Evolutionary conservation across 805 yeast genomes (phyloP), one percentile per base, ranked within the genome.

Genomic region (Pichia gijzeniarum): DNA sequence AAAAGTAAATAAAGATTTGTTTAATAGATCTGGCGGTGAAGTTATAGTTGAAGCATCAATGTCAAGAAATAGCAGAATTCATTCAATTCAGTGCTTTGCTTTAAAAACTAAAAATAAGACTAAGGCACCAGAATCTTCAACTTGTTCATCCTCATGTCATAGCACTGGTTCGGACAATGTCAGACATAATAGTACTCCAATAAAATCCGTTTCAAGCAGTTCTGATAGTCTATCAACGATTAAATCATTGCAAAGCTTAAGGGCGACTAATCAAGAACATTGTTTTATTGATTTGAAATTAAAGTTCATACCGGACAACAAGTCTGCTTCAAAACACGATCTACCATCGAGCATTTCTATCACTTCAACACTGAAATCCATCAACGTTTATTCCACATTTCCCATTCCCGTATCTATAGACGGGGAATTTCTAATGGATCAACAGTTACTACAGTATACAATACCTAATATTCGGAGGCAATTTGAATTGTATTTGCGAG

Each of bases 371-470:
- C 22, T 44, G 10, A 40, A 44, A 35, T 4, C 22, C 5, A 14
- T 40, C 4, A 39, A 40, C 21, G 19, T 44, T 16, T 40, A 40
- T 30, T 44, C 44, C 3, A 36, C 40, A 9, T 22, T 25, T 22
- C 38, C 48, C 16, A 39, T 44, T 12, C 48, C 48, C 4, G 43
- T 44, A 12, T 27, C 32, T 9, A 17, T 44, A 21, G 48, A 44
- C 25, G 44, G 44, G 16, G 44, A 44, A 19, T 44, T 44, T 40
- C 36, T 44, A 40, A 35, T 44, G 44, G 48, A 44, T 25, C 38
- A 44, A 28, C 48, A 44, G 18, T 35, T 44, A 17, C 6, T 31
- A 34, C 35, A 33, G 18, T 40, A 44, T 22, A 44, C 48, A 9
- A 28, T 44, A 2, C 48, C 48, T 5, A 39, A 35, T 40, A 39